Conservation (phyloP, 2,329 filamentous ascomycete genomes). For the Clonostachys chloroleuca region DNA sequence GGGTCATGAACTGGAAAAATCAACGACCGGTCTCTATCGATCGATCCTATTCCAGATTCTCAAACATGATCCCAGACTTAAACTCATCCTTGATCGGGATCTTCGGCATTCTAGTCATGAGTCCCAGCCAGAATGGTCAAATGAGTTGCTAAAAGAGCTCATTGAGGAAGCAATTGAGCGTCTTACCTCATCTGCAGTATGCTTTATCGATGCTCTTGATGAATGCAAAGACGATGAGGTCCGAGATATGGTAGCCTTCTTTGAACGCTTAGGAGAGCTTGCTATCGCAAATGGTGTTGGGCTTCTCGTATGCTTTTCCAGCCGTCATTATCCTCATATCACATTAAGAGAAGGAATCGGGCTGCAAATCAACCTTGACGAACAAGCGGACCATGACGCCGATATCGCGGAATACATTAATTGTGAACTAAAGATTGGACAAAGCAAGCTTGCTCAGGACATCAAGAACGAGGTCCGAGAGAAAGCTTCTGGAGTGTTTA, state of each 20-base stretch:
- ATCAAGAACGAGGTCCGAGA: slow-evolving; percentile 29
- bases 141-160: neutral
- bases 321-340: slow-evolving; percentile 41
- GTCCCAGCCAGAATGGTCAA: no score
- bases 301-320: slow-evolving; percentile 36
- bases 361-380: slow-evolving; percentile 14
- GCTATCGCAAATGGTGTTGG: neutral
- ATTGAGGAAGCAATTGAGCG: neutral
- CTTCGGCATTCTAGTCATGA: no score
- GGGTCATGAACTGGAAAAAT: slow-evolving; percentile 21
- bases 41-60: slow-evolving; percentile 39
- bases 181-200: neutral
- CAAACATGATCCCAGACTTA: no score
- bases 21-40: slow-evolving; percentile 39
- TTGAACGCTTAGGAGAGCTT: neutral
- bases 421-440: neutral
- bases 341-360: slow-evolving; percentile 5
- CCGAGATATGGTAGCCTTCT: neutral
- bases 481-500: slow-evolving; percentile 33
- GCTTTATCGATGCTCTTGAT: slow-evolving; percentile 1
- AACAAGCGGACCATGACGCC: slow-evolving; percentile 11
- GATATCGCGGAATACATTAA: slow-evolving; percentile 16
- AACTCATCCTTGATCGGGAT: no score
- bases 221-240: neutral
- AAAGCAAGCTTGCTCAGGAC: neutral